Conservation (phyloP, 2,329 filamentous ascomycete species). For the Neonectria sp. region DNA sequence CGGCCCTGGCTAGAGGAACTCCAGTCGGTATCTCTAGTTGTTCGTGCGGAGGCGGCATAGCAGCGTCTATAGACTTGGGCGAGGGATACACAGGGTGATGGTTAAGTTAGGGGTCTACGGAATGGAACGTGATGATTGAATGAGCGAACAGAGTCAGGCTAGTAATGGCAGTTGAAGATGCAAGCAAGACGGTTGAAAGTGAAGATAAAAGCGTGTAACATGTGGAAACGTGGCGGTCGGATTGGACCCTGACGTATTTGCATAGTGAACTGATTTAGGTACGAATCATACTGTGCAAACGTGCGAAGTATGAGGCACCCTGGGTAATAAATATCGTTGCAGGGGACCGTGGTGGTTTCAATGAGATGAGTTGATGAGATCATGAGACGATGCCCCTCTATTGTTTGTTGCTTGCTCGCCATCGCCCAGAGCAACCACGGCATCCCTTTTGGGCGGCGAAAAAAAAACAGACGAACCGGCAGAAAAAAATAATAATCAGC, state of each 20-base stretch:
- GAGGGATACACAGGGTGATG: not conserved
- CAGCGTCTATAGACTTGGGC: conserved; percentile 29
- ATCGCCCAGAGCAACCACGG: conserved; percentile 29
- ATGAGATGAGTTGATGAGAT: conserved; percentile 13
- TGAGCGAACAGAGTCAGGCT: not conserved
- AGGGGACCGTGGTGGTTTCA: conserved; percentile 8
- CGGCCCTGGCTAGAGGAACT: not conserved
- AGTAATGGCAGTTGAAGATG: not conserved
- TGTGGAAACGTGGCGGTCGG: not conserved
- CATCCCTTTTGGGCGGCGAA: conserved; percentile 7
- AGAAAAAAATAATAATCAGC: conserved; percentile 15
- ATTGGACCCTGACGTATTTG: not conserved
- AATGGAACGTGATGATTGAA: not conserved
- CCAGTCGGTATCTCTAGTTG: not conserved
- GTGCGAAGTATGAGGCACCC: not conserved
- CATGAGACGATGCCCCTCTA: conserved; percentile 16
- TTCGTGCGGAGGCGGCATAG: not conserved
- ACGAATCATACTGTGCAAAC: not conserved
- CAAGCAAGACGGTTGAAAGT: not conserved
- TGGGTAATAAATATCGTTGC: not conserved
- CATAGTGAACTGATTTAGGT: not conserved
- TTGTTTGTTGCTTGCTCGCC: conserved; percentile 15
- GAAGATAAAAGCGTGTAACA: not conserved
- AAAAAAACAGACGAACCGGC: conserved; percentile 7
- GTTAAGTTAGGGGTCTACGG: not conserved